A percentile compares a stretch with the other conserved stretches of the same genome.
Conservation (phyloP, 176 grass and related monocot genomes). For the Panicum miliaceum region DNA sequence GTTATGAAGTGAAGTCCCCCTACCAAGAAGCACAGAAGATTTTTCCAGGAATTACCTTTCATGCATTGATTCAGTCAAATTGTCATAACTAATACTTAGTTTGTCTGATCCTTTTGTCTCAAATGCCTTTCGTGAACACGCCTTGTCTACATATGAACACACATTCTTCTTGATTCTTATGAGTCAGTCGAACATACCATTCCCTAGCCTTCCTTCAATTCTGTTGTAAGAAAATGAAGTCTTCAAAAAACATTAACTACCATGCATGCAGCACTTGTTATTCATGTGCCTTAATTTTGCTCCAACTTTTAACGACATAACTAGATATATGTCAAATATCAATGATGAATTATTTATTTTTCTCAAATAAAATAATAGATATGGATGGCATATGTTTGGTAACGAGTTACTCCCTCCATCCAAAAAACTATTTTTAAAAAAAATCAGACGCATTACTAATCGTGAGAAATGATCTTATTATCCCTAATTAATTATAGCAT, state of each 20-base stretch:
- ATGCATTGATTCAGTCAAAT: constrained; percentile 39
- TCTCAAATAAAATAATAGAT: not conserved
- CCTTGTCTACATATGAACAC: not conserved
- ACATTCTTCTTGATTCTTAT: not conserved
- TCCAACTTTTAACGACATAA: not conserved
- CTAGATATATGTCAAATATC: not conserved
- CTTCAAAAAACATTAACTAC: not conserved
- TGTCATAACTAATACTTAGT: not conserved
- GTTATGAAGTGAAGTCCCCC: too few relatives aligned
- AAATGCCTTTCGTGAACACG: not conserved
- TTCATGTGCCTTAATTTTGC: not conserved
- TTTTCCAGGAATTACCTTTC: not conserved
- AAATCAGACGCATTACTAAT: too few relatives aligned
- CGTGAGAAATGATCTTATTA: too few relatives aligned
- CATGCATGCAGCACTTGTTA: not conserved
- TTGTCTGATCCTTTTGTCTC: constrained; percentile 37
- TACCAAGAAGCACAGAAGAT: not conserved
- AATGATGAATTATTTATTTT: not conserved
- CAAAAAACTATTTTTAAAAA: too few relatives aligned
- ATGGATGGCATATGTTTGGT: not conserved
- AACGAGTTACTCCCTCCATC: too few relatives aligned
- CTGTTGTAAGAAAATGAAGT: not conserved
- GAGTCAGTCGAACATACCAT: not conserved
- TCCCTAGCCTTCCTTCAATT: too few relatives aligned
- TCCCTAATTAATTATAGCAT: too few relatives aligned